Evolutionary conservation across 2,329 filamentous ascomycete genomes (phyloP), one percentile per base, ranked within the genome.

Genomic region (Trichoderma harzianum): DNA sequence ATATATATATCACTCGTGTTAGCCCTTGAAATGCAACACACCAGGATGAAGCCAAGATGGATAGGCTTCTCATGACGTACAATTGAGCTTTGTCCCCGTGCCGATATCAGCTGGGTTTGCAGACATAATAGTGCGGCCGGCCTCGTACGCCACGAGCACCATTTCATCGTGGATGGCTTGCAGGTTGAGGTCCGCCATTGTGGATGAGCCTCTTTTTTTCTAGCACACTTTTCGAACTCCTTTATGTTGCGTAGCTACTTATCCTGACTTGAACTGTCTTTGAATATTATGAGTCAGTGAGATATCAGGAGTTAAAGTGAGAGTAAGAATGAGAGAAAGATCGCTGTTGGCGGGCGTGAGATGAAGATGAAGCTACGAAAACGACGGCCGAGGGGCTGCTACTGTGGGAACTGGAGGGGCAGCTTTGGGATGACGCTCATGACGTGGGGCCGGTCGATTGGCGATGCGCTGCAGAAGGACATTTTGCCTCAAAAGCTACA

Each of bases 21-120:
- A 72, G 74, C 72, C 32, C 21, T 16, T 30, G 34, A 43, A 6
- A 24, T 21, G 16, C n/a, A 63, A 10, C 10, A n/a, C 16, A n/a
- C 18, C 39, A 43, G n/a, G 36, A 16, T 16, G 5, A 34, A 34
- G 10, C 4, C 32, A 39, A 39, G 36, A 39, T 7, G 36, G 11
- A 12, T 53, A 6, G 12, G 18, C 26, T 53, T 34, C 6, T 61
- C 21, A 73, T 73, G 76, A 76, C 81, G 73, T 79, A 90, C 90
- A 90, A 78, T 92, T 92, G 76, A 90, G 84, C 82, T 92, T 92
- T 39, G 86, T 90, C 63, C 84, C 89, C 16, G 84, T 86, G 67
- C 84, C 83, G 55, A 89, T 85, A 75, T 87, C 84, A 58, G 85
- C 85, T 0, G 89, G 89, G 74, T 90, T 89, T 39, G 90, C 89